Conservation (phyloP, 1,139 yeast genomes). For the Pichia terricola region DNA sequence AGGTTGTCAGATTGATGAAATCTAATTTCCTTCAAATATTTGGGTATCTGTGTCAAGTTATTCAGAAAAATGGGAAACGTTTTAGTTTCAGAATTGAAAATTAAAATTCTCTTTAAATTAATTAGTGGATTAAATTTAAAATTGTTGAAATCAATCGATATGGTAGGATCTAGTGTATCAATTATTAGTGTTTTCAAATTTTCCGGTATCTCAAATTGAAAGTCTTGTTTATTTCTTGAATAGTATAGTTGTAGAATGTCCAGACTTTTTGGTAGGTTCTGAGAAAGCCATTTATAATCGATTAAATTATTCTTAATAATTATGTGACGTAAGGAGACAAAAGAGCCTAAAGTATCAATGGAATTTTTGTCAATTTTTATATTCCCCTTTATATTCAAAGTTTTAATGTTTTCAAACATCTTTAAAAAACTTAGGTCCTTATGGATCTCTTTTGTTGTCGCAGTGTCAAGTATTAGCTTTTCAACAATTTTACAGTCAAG, state of each 20-base stretch:
- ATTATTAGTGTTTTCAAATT: constrained; percentile 2
- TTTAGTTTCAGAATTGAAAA: not conserved
- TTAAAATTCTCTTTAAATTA: constrained; percentile 1
- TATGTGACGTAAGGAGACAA: not conserved
- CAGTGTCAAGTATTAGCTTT: constrained; percentile 1
- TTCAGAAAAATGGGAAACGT: not conserved
- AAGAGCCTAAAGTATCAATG: not conserved
- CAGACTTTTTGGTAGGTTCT: not conserved
- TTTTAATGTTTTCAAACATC: not conserved
- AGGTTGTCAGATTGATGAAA: constrained; percentile 4
- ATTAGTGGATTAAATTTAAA: not conserved
- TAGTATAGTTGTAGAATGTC: constrained; percentile 1
- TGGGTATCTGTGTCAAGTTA: not conserved
- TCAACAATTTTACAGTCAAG: not conserved
- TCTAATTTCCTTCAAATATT: constrained; percentile 1
- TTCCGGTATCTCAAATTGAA: not conserved
- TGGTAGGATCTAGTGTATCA: constrained; percentile 1
- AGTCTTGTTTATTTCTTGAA: not conserved
- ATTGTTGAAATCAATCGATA: not conserved
- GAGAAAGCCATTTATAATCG: constrained; percentile 1
- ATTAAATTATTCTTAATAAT: constrained; percentile 1
- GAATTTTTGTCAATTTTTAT: not conserved
- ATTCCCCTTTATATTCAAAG: constrained; percentile 1
- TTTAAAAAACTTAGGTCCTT: too few species aligned
- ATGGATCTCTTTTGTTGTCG: too few species aligned